Evolutionary conservation across 2,329 filamentous ascomycete species (phyloP), one percentile per base, ranked within the genome.

Genomic region (Lachnellula hyalina): DNA sequence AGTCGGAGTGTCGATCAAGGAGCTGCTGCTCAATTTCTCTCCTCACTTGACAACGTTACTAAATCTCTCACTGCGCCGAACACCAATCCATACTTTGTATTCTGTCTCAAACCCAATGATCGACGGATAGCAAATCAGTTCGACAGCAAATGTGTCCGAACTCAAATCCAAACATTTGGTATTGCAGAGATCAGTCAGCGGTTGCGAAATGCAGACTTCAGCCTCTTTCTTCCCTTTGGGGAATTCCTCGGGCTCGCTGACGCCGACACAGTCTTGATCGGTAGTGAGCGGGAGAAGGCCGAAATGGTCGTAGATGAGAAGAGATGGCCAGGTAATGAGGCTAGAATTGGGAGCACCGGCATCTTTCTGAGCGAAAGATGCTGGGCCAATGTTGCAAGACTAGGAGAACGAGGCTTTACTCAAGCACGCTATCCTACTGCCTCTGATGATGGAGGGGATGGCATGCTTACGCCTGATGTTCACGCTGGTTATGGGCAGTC

Each of bases 111-210:
- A 73, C 93, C 94, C 21, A 99, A 99, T 64, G 94, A 99, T 70
- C 83, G 94, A 51, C 85, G 94, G 49, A 99, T 99, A 62, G 93
- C 94, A 58, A 99, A 99, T 64, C 94, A 99, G 68, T 99, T 97
- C 65, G 94, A 99, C 72, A 96, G 91, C 80, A 97, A 97, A 72
- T 99, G 94, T 69, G 94, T 99, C 21, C 86, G 94, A 4, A 89
- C 89, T 11, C 94, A 99, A 69, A 82, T 99, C 1, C 93, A 97
- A 68, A 96, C 91, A 0, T 90, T 97, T 63, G 94, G 94, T 34
- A 96, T 99, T 66, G 92, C 92, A 1, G 94, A 99, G 69, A 96
- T 99, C 71, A 96, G 92, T 68, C 92, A 96, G 68, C 83, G 94
- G 19, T 79, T 99, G 40, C 84, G 92, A 49, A 93, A 93, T 53